Conservation (phyloP, 2,329 filamentous ascomycete genomes). For the Apiospora saccharicola region DNA sequence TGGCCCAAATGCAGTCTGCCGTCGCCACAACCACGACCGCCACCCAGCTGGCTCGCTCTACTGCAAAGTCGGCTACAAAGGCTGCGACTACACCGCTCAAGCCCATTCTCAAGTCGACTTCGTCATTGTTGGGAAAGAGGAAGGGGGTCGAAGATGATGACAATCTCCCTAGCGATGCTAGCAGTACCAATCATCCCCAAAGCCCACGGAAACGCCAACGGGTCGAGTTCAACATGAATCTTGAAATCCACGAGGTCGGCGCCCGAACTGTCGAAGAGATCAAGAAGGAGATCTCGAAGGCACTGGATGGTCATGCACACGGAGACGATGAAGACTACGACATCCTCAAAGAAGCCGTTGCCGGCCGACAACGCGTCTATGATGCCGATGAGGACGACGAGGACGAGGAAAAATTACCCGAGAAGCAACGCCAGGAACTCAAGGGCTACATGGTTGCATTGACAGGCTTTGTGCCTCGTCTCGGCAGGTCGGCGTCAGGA, state of each 20-base stretch:
- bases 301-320: slow-evolving; percentile 63
- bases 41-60: slow-evolving; percentile 36
- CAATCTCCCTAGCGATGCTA: slow-evolving; percentile 47
- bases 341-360: slow-evolving; percentile 66
- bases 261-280: slow-evolving; percentile 61
- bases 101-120: slow-evolving; percentile 59
- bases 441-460: slow-evolving; percentile 69
- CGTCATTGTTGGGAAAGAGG: slow-evolving; percentile 53
- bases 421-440: slow-evolving; percentile 57
- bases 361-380: slow-evolving; percentile 54
- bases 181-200: slow-evolving; percentile 44
- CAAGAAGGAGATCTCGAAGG: slow-evolving; percentile 61
- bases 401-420: slow-evolving; percentile 49
- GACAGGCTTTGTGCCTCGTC: slow-evolving; percentile 65
- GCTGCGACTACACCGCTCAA: slow-evolving; percentile 51
- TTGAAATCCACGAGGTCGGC: slow-evolving; percentile 63
- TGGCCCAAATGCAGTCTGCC: slow-evolving; percentile 35
- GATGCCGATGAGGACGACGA: slow-evolving; percentile 54
- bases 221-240: slow-evolving; percentile 66
- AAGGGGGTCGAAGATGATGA: slow-evolving; percentile 54
- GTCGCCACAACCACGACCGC: slow-evolving; percentile 32
- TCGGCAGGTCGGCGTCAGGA: slow-evolving; percentile 65
- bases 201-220: slow-evolving; percentile 62
- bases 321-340: slow-evolving; percentile 69
- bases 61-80: slow-evolving; percentile 33